Evolutionary conservation across 2,329 filamentous ascomycete genomes (phyloP), one percentile per base, ranked within the genome.

Genomic region (Xylariaceae sp.): DNA sequence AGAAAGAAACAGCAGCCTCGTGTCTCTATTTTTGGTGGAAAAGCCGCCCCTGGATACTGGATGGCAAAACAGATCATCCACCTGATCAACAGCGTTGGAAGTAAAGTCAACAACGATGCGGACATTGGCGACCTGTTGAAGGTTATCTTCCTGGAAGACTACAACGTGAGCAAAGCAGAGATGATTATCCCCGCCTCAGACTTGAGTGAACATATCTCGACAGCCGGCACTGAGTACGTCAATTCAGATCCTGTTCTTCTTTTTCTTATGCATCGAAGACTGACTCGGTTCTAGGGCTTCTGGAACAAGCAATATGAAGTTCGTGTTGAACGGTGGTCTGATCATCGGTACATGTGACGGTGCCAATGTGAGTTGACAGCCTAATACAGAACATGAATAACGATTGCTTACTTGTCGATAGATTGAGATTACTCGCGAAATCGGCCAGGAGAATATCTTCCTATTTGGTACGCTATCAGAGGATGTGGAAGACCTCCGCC

Each of bases 1-100:
- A 82, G 84, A 55, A 92, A 94, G 77, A 93, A 93, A 71, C 77
- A 88, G 49, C 80, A 85, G 36, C 89, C 91, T 14, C 85, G 92
- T 41, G 93, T 97, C 8, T 93, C 87, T 46, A 94, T 98, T 67
- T 97, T 98, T 64, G 93, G 93, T 63, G 93, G 93, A 59, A 98
- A 98, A 72, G 93, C 93, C 21, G 93, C 93, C 2, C 93, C 93
- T 0, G 93, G 93, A 14, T 98, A 98, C 75, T 98, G 93, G 93
- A 98, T 97, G 93, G 93, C 93, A 29, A 98, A 98, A 80, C 94
- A 93, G 33, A 90, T 96, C 56, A 98, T 98, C 59, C 92, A 97
- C 64, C 79, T 98, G 46, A 84, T 98, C 74, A 97, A 96, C 73
- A 85, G 83, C 50, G 93, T 97, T 21, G 90, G 89, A 4, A 72